phyloP scores from a whole-genome alignment of 768 basidiomycete species.

The Lactifluus pinguis region DNA sequence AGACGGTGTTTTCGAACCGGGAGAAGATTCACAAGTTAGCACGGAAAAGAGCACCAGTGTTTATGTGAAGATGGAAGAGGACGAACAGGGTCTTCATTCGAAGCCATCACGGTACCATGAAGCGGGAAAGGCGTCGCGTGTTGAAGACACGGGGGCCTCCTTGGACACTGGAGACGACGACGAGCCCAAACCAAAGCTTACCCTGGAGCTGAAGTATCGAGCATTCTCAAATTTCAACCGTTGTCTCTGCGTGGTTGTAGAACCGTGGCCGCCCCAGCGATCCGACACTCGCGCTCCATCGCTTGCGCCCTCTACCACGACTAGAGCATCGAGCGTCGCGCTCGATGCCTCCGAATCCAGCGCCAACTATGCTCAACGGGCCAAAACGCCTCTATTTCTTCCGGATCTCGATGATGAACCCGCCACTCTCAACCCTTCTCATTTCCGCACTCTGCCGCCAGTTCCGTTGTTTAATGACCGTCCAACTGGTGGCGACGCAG shows the following conservation, averaged over 20 bases:
- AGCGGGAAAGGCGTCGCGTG: not conserved
- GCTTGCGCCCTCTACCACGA: conserved; percentile 23
- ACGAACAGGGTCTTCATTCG: not conserved
- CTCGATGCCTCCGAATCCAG: conserved; percentile 26
- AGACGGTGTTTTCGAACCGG: not conserved
- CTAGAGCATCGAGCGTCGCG: conserved; percentile 28
- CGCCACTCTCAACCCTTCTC: conserved; percentile 31
- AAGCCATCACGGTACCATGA: not conserved
- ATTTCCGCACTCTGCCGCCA: conserved; percentile 27
- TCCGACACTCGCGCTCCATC: conserved; percentile 28
- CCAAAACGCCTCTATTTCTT: conserved; percentile 62
- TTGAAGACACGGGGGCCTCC: conserved; percentile 29
- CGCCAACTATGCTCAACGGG: conserved; percentile 28
- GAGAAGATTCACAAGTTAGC: not conserved
- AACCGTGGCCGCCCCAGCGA: conserved; percentile 62
- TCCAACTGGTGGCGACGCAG: conserved; percentile 17
- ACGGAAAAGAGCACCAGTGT: not conserved
- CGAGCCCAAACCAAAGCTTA: conserved; percentile 60
- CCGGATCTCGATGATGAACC: conserved; percentile 48
- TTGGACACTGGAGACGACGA: conserved; percentile 51
- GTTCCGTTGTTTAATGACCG: conserved; percentile 37
- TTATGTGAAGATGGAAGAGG: conserved; percentile 6
- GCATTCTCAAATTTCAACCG: conserved; percentile 64
- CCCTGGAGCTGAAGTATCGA: conserved; percentile 55
- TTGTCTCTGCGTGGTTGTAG: conserved; percentile 75